Evolutionary conservation across 139 green algal genomes (phyloP).

Genomic region (Chlamydomonas sp.): DNA sequence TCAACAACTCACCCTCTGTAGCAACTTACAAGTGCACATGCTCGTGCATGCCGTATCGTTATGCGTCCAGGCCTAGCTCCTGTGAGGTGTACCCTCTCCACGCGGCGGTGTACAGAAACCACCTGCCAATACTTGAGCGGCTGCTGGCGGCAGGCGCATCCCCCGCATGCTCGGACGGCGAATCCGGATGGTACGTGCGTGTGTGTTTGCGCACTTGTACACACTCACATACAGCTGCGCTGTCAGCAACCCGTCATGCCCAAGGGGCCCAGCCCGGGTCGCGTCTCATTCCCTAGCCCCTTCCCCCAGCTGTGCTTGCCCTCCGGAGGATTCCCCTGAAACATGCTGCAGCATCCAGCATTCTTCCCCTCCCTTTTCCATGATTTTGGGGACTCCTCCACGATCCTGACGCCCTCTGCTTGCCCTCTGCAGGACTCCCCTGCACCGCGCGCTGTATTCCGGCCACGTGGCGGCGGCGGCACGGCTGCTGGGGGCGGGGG

Average conservation of each 20-base stretch:
- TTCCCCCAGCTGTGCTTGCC: no score
- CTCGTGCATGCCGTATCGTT: not conserved
- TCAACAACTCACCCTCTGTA: not conserved
- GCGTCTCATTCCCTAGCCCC: no score
- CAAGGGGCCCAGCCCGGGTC: no score
- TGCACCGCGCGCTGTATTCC: conserved; percentile 92
- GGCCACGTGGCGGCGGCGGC: conserved; percentile 79
- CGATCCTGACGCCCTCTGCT: not conserved
- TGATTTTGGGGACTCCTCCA: not conserved
- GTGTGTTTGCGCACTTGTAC: not conserved
- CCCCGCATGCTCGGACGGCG: conserved; percentile 60
- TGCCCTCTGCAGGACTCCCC: conserved; percentile 58
- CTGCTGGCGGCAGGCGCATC: conserved; percentile 67
- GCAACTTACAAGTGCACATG: not conserved
- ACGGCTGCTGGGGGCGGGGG: conserved; percentile 72
- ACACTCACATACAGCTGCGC: not conserved
- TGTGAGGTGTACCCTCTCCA: conserved; percentile 48
- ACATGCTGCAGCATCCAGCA: not conserved
- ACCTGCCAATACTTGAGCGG: conserved; percentile 50
- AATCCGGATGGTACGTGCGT: conserved; percentile 77
- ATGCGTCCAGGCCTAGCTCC: conserved; percentile 31
- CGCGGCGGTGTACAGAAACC: conserved; percentile 70
- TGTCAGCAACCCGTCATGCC: no score
- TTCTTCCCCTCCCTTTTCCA: not conserved
- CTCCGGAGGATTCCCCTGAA: no score